phyloP scores from a whole-genome alignment of 2,329 filamentous ascomycete genomes.

The Aspergillus jensenii region DNA sequence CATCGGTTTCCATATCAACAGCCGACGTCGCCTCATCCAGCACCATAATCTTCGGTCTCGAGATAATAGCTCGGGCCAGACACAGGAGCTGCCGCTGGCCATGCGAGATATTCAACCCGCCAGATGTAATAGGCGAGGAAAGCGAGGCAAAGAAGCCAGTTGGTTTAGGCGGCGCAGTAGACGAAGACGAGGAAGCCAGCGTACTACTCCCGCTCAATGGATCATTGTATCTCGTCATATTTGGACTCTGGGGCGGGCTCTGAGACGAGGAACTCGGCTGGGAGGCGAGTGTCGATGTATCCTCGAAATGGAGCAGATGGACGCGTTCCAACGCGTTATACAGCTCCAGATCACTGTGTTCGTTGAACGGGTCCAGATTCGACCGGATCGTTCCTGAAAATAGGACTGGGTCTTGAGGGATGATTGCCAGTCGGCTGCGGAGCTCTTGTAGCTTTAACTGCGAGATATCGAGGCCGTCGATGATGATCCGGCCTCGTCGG shows the following conservation, averaged over 20 bases:
- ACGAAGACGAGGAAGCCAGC: conserved; percentile 3
- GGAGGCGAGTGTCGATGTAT: conserved; percentile 33
- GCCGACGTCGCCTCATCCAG: conserved; percentile 78
- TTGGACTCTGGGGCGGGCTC: background rate
- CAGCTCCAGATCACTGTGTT: conserved; percentile 67
- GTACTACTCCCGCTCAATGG: conserved; percentile 14
- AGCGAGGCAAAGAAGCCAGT: conserved; percentile 59
- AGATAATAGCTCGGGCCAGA: conserved; percentile 54
- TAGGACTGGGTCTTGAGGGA: conserved; percentile 78
- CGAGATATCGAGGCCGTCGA: conserved; percentile 49
- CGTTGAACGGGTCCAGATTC: conserved; percentile 74
- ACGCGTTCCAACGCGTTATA: conserved; percentile 69
- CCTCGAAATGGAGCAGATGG: conserved; percentile 57
- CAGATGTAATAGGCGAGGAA: conserved; percentile 65
- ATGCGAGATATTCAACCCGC: conserved; percentile 61
- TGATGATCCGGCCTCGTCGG: conserved; percentile 21
- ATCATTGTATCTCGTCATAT: background rate
- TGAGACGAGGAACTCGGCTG: background rate
- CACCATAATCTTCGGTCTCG: conserved; percentile 73
- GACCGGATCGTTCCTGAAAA: conserved; percentile 75
- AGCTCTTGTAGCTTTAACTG: conserved; percentile 51
- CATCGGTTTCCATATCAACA: conserved; percentile 75
- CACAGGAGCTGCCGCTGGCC: conserved; percentile 31
- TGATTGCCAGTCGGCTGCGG: conserved; percentile 71
- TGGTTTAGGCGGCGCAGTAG: conserved; percentile 13